These are phyloP conservation scores for Ustanciosporium gigantosporum DNA, from an alignment of 1,284 basidiomycete species.

Conservation along the genomic window DNA sequence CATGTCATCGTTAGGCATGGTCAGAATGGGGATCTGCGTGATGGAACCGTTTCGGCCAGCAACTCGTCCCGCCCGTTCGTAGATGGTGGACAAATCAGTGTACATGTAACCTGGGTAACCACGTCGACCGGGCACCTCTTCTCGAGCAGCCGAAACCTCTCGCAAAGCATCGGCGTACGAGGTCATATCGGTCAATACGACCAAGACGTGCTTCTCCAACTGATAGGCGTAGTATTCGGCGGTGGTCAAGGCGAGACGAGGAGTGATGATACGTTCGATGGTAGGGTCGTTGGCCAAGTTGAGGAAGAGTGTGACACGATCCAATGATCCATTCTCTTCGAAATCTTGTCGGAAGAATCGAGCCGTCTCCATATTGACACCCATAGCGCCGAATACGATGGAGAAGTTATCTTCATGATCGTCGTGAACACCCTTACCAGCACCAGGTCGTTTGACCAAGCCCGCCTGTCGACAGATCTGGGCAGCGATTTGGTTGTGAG, in stretches of 20 bases:
- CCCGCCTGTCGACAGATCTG: slow-evolving; percentile 99
- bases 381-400: slow-evolving; percentile 99
- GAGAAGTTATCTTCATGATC: slow-evolving; percentile 99
- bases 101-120: slow-evolving; percentile 97
- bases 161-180: slow-evolving; percentile 96
- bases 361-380: slow-evolving; percentile 99
- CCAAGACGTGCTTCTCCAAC: slow-evolving; percentile 98
- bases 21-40: slow-evolving; percentile 98
- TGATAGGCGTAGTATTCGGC: slow-evolving; percentile 99
- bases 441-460: slow-evolving; percentile 73
- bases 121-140: slow-evolving; percentile 98
- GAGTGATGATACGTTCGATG: slow-evolving; percentile 99
- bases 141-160: slow-evolving; percentile 91
- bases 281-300: slow-evolving; percentile 99
- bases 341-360: slow-evolving; percentile 99
- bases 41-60: slow-evolving; percentile 97
- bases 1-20: slow-evolving; percentile 99
- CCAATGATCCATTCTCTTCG: slow-evolving; percentile 96
- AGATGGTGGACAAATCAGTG: slow-evolving; percentile 76
- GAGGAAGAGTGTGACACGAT: slow-evolving; percentile 96
- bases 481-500: slow-evolving; percentile 99
- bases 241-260: slow-evolving; percentile 94
- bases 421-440: slow-evolving; percentile 83
- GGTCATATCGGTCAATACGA: slow-evolving; percentile 98
- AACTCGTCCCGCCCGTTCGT: slow-evolving; percentile 98